Evolutionary conservation across 2,329 filamentous ascomycete species (phyloP).

Genomic region (Didymella pomorum): DNA sequence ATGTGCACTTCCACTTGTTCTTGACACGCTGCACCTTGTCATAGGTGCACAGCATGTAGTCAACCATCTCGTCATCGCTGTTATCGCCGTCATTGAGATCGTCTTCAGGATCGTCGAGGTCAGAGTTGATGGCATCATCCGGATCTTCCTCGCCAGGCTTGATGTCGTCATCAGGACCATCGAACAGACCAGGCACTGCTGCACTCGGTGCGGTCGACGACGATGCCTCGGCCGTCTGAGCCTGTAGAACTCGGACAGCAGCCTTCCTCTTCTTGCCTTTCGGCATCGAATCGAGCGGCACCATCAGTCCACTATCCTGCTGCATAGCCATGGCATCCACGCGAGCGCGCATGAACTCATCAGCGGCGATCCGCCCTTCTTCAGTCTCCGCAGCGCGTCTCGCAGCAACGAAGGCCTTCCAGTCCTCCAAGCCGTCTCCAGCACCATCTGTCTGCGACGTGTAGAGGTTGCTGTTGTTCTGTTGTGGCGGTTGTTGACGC

Average conservation of each 20-base stretch:
- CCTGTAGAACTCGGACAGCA: conserved; percentile 55
- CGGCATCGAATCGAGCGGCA: conserved; percentile 69
- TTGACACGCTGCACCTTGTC: conserved; percentile 99
- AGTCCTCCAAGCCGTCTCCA: conserved; percentile 66
- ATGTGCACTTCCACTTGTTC: conserved; percentile 96
- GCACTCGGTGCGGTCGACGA: conserved; percentile 20
- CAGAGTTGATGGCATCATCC: conserved; percentile 97
- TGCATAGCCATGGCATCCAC: conserved; percentile 70
- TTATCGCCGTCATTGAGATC: conserved; percentile 82
- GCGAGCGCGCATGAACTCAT: conserved; percentile 72
- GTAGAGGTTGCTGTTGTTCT: conserved; percentile 38
- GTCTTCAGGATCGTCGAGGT: conserved; percentile 94
- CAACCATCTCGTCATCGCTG: conserved; percentile 81
- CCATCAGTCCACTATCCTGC: conserved; percentile 80
- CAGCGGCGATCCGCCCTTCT: conserved; percentile 62
- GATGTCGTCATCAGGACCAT: conserved; percentile 65
- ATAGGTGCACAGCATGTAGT: conserved; percentile 98
- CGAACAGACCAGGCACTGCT: conserved; percentile 49
- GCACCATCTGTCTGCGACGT: conserved; percentile 79
- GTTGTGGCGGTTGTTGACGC: conserved; percentile 39
- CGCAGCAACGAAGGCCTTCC: conserved; percentile 66
- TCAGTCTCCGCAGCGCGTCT: conserved; percentile 61
- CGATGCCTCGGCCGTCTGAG: conserved; percentile 60
- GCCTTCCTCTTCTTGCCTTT: conserved; percentile 53
- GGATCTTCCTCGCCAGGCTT: conserved; percentile 64